Percentiles rank a stretch among this genome's conserved stretches.
Conservation (phyloP, 2,329 filamentous ascomycete species). For the Trichoderma brevicompactum region DNA sequence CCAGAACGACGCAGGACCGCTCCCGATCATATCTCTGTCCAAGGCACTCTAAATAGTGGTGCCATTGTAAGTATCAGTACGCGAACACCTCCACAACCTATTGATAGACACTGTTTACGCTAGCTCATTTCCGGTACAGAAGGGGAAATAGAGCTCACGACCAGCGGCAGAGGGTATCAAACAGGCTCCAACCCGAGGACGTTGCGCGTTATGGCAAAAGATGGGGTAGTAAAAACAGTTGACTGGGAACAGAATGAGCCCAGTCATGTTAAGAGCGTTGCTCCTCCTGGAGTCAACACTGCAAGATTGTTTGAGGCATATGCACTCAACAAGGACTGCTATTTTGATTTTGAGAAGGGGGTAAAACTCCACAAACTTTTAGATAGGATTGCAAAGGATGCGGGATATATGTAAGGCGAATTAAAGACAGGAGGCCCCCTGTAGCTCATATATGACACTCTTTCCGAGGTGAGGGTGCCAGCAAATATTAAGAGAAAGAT, state of each 20-base stretch:
- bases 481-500: too few species aligned
- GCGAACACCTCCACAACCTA: constrained; percentile 30
- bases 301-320: constrained; percentile 28
- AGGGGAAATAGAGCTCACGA: constrained; percentile 41
- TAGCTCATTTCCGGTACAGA: constrained; percentile 46
- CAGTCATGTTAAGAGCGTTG: constrained; percentile 84
- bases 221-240: constrained; percentile 35
- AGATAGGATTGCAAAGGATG: constrained; percentile 24
- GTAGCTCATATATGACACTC: neutral
- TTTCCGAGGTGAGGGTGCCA: too few species aligned
- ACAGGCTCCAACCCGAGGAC: constrained; percentile 31
- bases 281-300: constrained; percentile 38
- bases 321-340: constrained; percentile 16
- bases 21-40: constrained; percentile 43
- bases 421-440: neutral
- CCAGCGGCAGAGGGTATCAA: constrained; percentile 39
- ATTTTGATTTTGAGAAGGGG: constrained; percentile 20
- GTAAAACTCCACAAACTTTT: constrained; percentile 26
- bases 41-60: constrained; percentile 40
- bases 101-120: constrained; percentile 35
- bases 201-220: constrained; percentile 32
- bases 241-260: constrained; percentile 58
- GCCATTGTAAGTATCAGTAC: constrained; percentile 38
- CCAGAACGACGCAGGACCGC: constrained; percentile 36
- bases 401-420: constrained; percentile 6